Evolutionary conservation across 371 early-diverging fungal species (phyloP).

Genomic region (Rozella allomycis): DNA sequence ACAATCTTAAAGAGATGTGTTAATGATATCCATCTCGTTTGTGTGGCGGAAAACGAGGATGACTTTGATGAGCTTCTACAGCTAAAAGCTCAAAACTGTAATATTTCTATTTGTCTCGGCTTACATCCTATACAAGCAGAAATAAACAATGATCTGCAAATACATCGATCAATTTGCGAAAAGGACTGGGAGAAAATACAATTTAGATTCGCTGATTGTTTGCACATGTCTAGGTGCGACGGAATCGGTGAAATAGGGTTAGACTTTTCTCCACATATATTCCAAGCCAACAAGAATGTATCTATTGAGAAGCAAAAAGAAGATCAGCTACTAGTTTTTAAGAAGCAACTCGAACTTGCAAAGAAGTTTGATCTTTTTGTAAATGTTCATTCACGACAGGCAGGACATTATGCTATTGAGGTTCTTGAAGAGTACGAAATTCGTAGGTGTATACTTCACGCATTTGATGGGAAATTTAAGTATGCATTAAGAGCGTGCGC

Average conservation of each 20-base stretch:
- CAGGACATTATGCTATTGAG: constrained; percentile 41
- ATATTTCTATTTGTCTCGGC: too few relatives aligned
- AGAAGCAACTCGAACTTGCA: constrained; percentile 26
- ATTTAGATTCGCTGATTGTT: too few relatives aligned
- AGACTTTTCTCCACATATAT: constrained; percentile 39
- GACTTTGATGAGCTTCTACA: too few relatives aligned
- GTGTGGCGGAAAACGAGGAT: too few relatives aligned
- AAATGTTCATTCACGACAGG: constrained; percentile 43
- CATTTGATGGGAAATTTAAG: constrained; percentile 37
- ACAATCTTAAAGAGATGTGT: too few relatives aligned
- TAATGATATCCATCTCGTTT: too few relatives aligned
- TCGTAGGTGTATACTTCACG: constrained; percentile 33
- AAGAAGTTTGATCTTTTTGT: constrained; percentile 25
- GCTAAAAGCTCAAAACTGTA: too few relatives aligned
- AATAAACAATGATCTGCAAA: too few relatives aligned
- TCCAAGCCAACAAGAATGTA: constrained; percentile 10
- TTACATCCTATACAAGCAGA: too few relatives aligned
- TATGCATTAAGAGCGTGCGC: constrained; percentile 12
- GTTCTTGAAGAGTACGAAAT: constrained; percentile 25
- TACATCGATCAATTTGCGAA: too few relatives aligned
- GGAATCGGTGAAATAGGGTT: constrained; percentile 43
- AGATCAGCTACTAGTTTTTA: constrained; percentile 29
- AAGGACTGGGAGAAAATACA: too few relatives aligned
- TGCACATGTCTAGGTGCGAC: too few relatives aligned
- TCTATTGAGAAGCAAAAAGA: constrained; percentile 18